Percentiles rank a stretch among this genome's conserved stretches.
Evolutionary conservation across 1,139 yeast genomes (phyloP).

Genomic region (Suhomyces yuchorum): DNA sequence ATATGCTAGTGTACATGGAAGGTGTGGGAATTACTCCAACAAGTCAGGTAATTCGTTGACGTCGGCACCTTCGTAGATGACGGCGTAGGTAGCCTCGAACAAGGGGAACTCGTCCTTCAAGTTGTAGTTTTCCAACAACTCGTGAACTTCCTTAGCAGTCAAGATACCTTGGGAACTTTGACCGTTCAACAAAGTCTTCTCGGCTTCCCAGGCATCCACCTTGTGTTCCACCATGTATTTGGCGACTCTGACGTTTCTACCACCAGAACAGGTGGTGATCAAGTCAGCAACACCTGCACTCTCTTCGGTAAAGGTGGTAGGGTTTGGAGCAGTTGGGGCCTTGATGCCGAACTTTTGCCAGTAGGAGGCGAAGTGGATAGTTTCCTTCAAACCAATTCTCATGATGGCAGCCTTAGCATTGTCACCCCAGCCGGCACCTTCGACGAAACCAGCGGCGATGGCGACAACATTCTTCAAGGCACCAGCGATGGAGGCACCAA

Average conservation of each 20-base stretch:
- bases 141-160: conserved; percentile 88
- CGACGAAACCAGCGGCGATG: conserved; percentile 51
- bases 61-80: conserved; percentile 70
- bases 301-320: conserved; percentile 84
- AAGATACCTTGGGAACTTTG: conserved; percentile 93
- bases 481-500: conserved; percentile 54
- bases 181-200: conserved; percentile 80
- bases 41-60: conserved; percentile 65
- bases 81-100: conserved; percentile 80
- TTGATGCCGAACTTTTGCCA: conserved; percentile 67
- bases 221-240: conserved; percentile 72
- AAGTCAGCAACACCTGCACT: conserved; percentile 96
- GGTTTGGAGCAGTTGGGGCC: conserved; percentile 65
- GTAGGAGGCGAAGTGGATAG: conserved; percentile 49
- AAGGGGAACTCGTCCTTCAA: conserved; percentile 78
- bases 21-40: conserved; percentile 39
- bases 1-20: conserved; percentile 11
- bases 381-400: conserved; percentile 50
- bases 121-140: conserved; percentile 64
- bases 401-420: conserved; percentile 53
- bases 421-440: conserved; percentile 55
- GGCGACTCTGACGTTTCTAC: conserved; percentile 91
- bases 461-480: conserved; percentile 53
- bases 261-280: conserved; percentile 95
- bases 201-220: conserved; percentile 75